Percentiles rank a stretch among this genome's conserved stretches.
These are phyloP conservation scores for Scutellaria galericulata DNA, from an alignment of 257 asterid species.

Conservation along the genomic window DNA sequence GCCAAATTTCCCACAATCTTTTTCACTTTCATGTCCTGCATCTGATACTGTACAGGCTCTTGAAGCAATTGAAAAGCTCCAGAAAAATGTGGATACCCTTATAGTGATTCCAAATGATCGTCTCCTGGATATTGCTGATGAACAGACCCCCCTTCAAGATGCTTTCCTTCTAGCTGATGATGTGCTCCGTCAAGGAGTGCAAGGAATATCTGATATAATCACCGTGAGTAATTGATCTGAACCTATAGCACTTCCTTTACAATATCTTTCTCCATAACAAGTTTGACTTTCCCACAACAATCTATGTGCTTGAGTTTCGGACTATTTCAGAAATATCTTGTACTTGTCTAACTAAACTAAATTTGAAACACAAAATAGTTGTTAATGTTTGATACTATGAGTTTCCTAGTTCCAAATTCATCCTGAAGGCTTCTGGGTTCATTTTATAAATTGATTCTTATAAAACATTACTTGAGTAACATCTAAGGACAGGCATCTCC, in stretches of 20 bases:
- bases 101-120: constrained; percentile 98
- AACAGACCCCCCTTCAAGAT: constrained; percentile 93
- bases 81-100: constrained; percentile 93
- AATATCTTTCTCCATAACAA: constrained; percentile 9
- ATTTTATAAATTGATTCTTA: neutral
- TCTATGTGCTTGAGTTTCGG: constrained; percentile 2
- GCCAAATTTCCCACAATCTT: constrained; percentile 5
- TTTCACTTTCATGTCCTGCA: constrained; percentile 16
- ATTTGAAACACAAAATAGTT: neutral
- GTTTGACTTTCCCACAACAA: constrained; percentile 7
- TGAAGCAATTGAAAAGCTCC: constrained; percentile 97
- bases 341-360: neutral
- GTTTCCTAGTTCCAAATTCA: neutral
- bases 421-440: neutral
- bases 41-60: constrained; percentile 63
- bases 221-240: constrained; percentile 52
- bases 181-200: constrained; percentile 96
- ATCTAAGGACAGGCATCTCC: neutral
- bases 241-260: neutral
- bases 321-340: neutral
- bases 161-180: constrained; percentile 99
- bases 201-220: constrained; percentile 97
- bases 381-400: neutral
- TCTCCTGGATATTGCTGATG: constrained; percentile 89
- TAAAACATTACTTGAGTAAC: neutral